These are phyloP conservation scores for Smittium culicis DNA, from an alignment of 371 early-diverging fungal species.

Conservation along the genomic window DNA sequence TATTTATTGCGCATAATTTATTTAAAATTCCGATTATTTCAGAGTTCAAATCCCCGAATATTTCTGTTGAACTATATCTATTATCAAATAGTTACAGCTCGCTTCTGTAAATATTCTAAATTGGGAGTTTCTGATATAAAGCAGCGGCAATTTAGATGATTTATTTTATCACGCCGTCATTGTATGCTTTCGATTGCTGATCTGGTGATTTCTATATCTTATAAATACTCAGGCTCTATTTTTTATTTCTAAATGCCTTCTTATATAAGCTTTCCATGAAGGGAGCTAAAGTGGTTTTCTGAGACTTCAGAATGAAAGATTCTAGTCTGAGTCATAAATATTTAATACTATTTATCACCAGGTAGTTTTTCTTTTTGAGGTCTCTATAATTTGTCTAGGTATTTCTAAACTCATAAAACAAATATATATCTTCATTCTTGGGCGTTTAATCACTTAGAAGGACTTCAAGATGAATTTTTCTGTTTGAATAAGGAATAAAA, in stretches of 20 bases:
- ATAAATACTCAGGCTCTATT: neutral
- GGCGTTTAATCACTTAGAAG: neutral
- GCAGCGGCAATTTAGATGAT: neutral
- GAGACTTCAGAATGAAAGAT: constrained; percentile 12
- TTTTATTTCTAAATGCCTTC: neutral
- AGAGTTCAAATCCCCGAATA: neutral
- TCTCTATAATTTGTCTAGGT: neutral
- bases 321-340: constrained; percentile 7
- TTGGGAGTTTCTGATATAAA: neutral
- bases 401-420: neutral
- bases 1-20: neutral
- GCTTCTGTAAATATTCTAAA: neutral
- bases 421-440: neutral
- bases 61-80: neutral
- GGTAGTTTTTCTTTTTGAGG: neutral
- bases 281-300: constrained; percentile 3
- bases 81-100: neutral
- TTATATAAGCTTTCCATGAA: neutral
- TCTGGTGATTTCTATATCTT: neutral
- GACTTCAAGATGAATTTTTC: neutral
- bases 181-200: neutral
- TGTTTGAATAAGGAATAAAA: neutral
- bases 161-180: neutral
- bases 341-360: neutral
- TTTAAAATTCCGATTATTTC: neutral